Evolutionary conservation across 2,329 filamentous ascomycete species (phyloP).

Genomic region (Dactylonectria macrodidyma): DNA sequence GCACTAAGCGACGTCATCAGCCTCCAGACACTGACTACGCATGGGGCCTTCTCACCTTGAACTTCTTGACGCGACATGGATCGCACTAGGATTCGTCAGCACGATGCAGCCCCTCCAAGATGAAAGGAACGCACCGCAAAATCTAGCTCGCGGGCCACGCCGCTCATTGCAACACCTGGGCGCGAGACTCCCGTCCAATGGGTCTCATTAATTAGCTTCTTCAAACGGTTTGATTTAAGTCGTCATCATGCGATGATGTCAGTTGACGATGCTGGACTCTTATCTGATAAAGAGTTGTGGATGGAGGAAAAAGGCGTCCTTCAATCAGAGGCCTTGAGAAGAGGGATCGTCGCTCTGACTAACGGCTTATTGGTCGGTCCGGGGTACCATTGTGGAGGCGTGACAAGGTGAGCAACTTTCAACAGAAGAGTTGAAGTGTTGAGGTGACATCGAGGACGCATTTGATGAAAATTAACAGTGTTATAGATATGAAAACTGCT

Average conservation of each 20-base stretch:
- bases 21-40: neutral
- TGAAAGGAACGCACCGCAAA: neutral
- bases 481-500: no score
- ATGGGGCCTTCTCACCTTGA: neutral
- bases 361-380: neutral
- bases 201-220: neutral
- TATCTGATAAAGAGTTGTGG: neutral
- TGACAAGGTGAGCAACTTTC: no score
- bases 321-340: neutral
- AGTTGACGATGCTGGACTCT: neutral
- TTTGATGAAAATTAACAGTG: no score
- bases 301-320: neutral
- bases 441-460: no score
- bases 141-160: neutral
- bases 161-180: neutral
- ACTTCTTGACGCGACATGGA: neutral
- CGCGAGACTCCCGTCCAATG: neutral
- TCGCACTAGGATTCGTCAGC: neutral
- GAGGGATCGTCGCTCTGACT: neutral
- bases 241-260: neutral
- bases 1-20: conserved; percentile 34
- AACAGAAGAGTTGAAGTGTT: no score
- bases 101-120: neutral
- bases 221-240: neutral
- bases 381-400: neutral